Base-by-base conservation (phyloP, 2,329 filamentous ascomycete species). In the Ampelomyces quisqualis region DNA sequence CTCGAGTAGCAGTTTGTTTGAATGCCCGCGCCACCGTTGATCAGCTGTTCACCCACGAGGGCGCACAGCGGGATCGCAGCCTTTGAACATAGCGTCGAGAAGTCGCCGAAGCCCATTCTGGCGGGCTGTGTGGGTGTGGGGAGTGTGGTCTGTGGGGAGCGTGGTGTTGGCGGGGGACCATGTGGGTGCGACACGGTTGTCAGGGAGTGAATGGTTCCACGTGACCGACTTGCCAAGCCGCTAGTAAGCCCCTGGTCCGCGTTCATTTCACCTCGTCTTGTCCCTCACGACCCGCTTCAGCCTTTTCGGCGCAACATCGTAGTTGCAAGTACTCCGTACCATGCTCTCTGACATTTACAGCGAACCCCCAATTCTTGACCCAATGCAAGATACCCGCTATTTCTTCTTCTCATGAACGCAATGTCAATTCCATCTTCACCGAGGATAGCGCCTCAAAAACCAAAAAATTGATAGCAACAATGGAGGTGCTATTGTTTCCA, bases 1-100 rank as follows among this genome's bases (percentile, higher is more conserved):
- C 93, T 84, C 45, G 93, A 88, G 73, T 91, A 97, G 76, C 93
- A 98, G 63, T 84, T 81, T 42, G 93, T 83, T 68, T 95, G 85
- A 53, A 96, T 93, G 55, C 90, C 88, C 9, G 84, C 79, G 54
- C 77, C 80, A 52, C 77, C 80, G 15, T 81, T 79, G 52, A 89
- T 81, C 22, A 78, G 75, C 58, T 85, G 80, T 31, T 85, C 80
- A 13, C 93, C 93, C 55, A 98, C 81, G 40, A 90, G 79, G 37
- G 88, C 82, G 73, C 93, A 98, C 60, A 97, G 73, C 45, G 93
- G 93, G 54, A 98, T 77, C 49, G 90, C 81, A 49, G 88, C 86
- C 74, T 85, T 88, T 57, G 80, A 77, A 80, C 93, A 98, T 75
- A 97, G 85, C 57, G 78, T 76, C 43, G 84, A 81, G 73, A 97